Evolutionary conservation across 352 stramenopile genomes (phyloP), one percentile per base, ranked within the genome.

Genomic region (Sclerospora graminicola): DNA sequence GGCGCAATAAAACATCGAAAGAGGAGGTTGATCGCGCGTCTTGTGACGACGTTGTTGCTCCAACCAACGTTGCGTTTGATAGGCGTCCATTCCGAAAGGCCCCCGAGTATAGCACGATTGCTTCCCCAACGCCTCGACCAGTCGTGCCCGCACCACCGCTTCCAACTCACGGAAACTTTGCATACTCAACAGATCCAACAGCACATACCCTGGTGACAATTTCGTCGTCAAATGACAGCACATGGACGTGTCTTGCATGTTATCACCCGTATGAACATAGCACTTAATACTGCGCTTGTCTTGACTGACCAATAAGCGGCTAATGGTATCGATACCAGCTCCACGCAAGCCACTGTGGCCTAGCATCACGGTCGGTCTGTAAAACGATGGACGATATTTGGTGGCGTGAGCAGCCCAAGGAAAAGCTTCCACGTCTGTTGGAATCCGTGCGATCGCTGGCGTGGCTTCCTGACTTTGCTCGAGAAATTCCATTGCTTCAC

Each of bases 251-350:
- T 48, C 26, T 5, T 41, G 23, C 13, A 33, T 28, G 5, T 14
- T 42, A 9, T 50, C 34, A 14, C 45, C 14, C 11, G 40, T 45
- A 20, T 70, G 56, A 7, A 85, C 50, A 48, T 69, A 85, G 29
- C 69, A 83, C 55, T 75, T 80, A 45, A 82, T 45, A 28, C 54
- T 78, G 48, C 67, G 69, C 34, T 85, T 85, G 58, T 83, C 66
- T 42, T 85, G 69, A 36, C 56, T 74, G 8, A 83, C 48, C 28
- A 85, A 28, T 27, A 80, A 43, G 7, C 60, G 67, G 28, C 60
- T 83, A 9, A 82, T 43, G 9, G 45, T 52, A 31, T 78, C 60
- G 6, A 83, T 37, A 16, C 56, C 42, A 29, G 54, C 56, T 8
- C 57, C 47, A 59, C 53, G 60, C 33, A 60, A 24, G n/a, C 57